Percentiles rank a stretch among this genome's conserved stretches.
These are phyloP conservation scores for Xerocomus amazonicus DNA, from an alignment of 1,284 basidiomycete species.

Conservation along the genomic window DNA sequence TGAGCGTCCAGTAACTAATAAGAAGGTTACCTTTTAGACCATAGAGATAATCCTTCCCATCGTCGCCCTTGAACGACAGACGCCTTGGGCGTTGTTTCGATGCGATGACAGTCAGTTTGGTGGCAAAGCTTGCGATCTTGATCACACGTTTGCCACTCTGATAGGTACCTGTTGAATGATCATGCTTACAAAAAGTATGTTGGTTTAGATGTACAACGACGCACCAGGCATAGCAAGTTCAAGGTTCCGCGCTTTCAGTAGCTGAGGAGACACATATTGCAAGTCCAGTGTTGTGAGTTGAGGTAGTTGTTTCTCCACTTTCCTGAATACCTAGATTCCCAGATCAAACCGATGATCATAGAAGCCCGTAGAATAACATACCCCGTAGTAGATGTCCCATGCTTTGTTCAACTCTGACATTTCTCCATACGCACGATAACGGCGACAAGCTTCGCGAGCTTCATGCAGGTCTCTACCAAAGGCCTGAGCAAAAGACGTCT, in stretches of 20 bases:
- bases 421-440: constrained; percentile 88
- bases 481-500: constrained; percentile 93
- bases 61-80: constrained; percentile 84
- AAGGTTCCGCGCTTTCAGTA: constrained; percentile 86
- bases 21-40: constrained; percentile 72
- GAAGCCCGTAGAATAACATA: constrained; percentile 30
- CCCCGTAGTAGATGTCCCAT: constrained; percentile 99
- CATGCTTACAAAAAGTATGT: not conserved
- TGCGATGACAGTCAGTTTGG: constrained; percentile 88
- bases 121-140: constrained; percentile 79
- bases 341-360: constrained; percentile 10
- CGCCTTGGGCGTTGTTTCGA: constrained; percentile 98
- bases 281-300: constrained; percentile 89
- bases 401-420: constrained; percentile 92
- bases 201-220: constrained; percentile 8
- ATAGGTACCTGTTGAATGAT: constrained; percentile 71
- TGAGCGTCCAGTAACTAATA: not conserved
- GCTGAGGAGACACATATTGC: constrained; percentile 95
- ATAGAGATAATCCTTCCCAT: constrained; percentile 94
- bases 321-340: constrained; percentile 82
- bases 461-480: constrained; percentile 93
- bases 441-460: constrained; percentile 88
- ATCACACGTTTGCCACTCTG: constrained; percentile 87
- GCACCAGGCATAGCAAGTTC: constrained; percentile 93
- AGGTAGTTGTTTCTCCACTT: constrained; percentile 92